Conservation (phyloP, 2,329 filamentous ascomycete genomes). For the Cladophialophora exuberans region DNA sequence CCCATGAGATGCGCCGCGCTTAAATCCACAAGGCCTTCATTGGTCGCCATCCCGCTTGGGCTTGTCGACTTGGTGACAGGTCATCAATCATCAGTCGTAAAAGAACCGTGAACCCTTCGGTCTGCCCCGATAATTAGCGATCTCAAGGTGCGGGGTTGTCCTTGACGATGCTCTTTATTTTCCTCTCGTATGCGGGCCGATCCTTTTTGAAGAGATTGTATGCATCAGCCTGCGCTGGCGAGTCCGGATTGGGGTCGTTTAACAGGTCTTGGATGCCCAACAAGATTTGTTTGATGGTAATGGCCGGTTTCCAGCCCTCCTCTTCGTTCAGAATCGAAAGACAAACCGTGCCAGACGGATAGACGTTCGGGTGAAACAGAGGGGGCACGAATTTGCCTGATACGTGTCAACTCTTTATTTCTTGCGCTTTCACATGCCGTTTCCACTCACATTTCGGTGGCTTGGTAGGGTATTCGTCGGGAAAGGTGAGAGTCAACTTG, state of each 20-base stretch:
- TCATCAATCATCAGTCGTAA: conserved; percentile 13
- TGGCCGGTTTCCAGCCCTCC: conserved; percentile 97
- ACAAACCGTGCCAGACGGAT: conserved; percentile 96
- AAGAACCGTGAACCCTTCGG: conserved; percentile 13
- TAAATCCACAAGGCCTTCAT: conserved; percentile 15
- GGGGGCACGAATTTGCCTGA: conserved; percentile 94
- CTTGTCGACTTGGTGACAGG: conserved; percentile 6
- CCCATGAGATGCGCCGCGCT: conserved; percentile 20
- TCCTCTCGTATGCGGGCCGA: conserved; percentile 80
- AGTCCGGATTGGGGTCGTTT: conserved; percentile 95
- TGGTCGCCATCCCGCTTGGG: conserved; percentile 7
- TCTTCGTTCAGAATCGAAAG: conserved; percentile 97
- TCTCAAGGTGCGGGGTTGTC: conserved; percentile 73
- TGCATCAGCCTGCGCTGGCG: conserved; percentile 92
- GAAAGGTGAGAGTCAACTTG: conserved; percentile 90
- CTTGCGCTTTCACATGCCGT: background rate
- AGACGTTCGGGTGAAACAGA: conserved; percentile 97
- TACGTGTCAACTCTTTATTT: conserved; percentile 22
- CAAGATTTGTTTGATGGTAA: conserved; percentile 97
- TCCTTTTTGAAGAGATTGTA: conserved; percentile 98
- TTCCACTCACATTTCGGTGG: conserved; percentile 85
- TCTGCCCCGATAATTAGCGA: conserved; percentile 2
- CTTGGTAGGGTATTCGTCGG: conserved; percentile 98
- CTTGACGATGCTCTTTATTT: conserved; percentile 81
- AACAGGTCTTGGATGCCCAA: conserved; percentile 94